phyloP scores from a whole-genome alignment of 2,329 filamentous ascomycete genomes.

The Fusarium kyushuense region DNA sequence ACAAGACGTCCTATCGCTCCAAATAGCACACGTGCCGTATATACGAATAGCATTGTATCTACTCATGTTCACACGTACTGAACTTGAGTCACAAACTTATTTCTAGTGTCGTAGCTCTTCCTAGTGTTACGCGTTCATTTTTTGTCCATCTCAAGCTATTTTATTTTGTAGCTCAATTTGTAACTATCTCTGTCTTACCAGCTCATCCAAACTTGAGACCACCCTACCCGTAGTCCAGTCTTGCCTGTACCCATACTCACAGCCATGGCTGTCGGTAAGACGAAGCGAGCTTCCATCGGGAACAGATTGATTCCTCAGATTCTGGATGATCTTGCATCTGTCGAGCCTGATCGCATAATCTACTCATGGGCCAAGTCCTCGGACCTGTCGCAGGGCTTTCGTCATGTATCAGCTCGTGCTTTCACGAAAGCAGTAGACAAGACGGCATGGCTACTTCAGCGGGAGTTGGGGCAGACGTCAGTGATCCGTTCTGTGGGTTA shows the following conservation, averaged over 20 bases:
- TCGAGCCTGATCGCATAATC: slow-evolving; percentile 41
- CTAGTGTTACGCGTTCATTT: neutral
- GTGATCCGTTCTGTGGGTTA: slow-evolving; percentile 47
- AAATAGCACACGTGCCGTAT: neutral
- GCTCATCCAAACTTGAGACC: neutral
- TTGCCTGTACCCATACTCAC: neutral
- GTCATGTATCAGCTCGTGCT: slow-evolving; percentile 41
- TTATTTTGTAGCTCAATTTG: neutral
- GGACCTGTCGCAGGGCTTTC: slow-evolving; percentile 33
- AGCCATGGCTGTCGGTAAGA: neutral
- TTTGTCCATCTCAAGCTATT: neutral
- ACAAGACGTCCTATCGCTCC: neutral
- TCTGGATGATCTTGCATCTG: neutral
- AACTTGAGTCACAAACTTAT: neutral
- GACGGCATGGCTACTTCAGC: slow-evolving; percentile 49
- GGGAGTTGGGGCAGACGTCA: slow-evolving; percentile 1
- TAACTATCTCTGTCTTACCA: neutral
- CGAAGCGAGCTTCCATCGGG: neutral
- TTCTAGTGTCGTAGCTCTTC: neutral
- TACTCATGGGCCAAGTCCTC: slow-evolving; percentile 41
- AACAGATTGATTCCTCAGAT: neutral
- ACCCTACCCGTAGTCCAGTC: neutral
- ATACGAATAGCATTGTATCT: neutral
- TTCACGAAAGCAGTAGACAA: slow-evolving; percentile 49
- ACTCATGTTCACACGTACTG: too few relatives aligned